Evolutionary conservation across 2,329 filamentous ascomycete genomes (phyloP).

Genomic region (Colletotrichum sublineola): DNA sequence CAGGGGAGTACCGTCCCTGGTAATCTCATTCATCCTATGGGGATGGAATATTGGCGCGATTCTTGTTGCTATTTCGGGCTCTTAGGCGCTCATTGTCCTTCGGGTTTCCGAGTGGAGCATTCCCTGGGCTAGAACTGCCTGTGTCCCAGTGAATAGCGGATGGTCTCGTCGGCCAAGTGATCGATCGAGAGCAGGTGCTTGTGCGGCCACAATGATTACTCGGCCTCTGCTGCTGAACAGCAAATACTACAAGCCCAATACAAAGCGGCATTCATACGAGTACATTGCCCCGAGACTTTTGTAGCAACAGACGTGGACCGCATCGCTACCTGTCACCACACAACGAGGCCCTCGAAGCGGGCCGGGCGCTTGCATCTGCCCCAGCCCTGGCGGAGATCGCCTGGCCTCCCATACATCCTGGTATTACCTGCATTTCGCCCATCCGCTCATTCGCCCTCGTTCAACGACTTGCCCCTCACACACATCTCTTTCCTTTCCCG

Average conservation of each 20-base stretch:
- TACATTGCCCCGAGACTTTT: background rate
- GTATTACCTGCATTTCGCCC: conserved; percentile 35
- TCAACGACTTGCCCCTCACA: conserved; percentile 11
- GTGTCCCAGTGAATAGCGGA: background rate
- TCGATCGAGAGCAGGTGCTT: background rate
- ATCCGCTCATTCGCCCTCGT: conserved; percentile 33
- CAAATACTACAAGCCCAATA: background rate
- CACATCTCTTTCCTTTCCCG: background rate
- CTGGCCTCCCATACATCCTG: conserved; percentile 15
- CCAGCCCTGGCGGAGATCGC: conserved; percentile 35
- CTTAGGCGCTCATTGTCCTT: conserved; percentile 15
- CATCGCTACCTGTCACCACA: conserved; percentile 10
- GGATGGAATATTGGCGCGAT: conserved; percentile 19
- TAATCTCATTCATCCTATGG: conserved; percentile 17
- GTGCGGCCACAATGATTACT: background rate
- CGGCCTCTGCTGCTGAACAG: background rate
- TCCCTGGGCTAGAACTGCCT: background rate
- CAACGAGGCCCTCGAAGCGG: conserved; percentile 25
- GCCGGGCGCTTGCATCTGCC: conserved; percentile 42
- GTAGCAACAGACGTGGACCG: background rate
- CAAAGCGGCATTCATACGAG: background rate
- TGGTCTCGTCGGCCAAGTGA: too few relatives aligned
- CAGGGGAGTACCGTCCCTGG: conserved; percentile 4
- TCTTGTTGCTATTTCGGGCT: conserved; percentile 31
- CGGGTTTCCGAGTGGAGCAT: background rate